These are phyloP conservation scores for Guyanaporus albipodus DNA, from an alignment of 768 basidiomycete genomes.

Conservation along the genomic window DNA sequence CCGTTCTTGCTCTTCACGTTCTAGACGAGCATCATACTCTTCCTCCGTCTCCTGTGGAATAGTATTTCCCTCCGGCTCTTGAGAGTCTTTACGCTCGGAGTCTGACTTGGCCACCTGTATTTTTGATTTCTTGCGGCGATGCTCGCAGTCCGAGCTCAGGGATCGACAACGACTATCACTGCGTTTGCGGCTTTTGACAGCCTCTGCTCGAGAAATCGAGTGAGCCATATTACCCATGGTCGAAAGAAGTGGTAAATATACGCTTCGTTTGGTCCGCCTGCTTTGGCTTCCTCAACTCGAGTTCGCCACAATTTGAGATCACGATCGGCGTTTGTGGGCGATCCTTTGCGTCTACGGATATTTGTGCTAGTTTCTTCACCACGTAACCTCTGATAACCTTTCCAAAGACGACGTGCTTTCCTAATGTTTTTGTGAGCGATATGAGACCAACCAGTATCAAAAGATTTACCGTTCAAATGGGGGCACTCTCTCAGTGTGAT, in stretches of 20 bases:
- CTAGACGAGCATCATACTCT: slow-evolving; percentile 66
- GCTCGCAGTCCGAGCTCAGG: slow-evolving; percentile 26
- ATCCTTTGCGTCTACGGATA: slow-evolving; percentile 73
- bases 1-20: slow-evolving; percentile 63
- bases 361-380: slow-evolving; percentile 51
- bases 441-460: neutral
- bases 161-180: slow-evolving; percentile 25
- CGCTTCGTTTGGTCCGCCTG: slow-evolving; percentile 11
- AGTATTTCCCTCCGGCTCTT: neutral
- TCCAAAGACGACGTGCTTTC: slow-evolving; percentile 59
- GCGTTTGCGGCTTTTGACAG: slow-evolving; percentile 18
- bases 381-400: slow-evolving; percentile 61
- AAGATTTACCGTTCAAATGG: slow-evolving; percentile 61
- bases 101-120: slow-evolving; percentile 5
- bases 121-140: slow-evolving; percentile 28
- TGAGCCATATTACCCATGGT: neutral
- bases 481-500: slow-evolving; percentile 73
- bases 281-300: slow-evolving; percentile 54
- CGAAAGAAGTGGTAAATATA: slow-evolving; percentile 1
- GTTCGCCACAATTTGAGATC: slow-evolving; percentile 79
- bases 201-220: slow-evolving; percentile 4
- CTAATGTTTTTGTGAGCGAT: slow-evolving; percentile 27
- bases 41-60: slow-evolving; percentile 57
- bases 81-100: slow-evolving; percentile 8
- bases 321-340: slow-evolving; percentile 63